A percentile compares a stretch with the other conserved stretches of the same genome.
phyloP scores from a whole-genome alignment of 73 alveolate genomes.

The Paramecium caudatum region DNA sequence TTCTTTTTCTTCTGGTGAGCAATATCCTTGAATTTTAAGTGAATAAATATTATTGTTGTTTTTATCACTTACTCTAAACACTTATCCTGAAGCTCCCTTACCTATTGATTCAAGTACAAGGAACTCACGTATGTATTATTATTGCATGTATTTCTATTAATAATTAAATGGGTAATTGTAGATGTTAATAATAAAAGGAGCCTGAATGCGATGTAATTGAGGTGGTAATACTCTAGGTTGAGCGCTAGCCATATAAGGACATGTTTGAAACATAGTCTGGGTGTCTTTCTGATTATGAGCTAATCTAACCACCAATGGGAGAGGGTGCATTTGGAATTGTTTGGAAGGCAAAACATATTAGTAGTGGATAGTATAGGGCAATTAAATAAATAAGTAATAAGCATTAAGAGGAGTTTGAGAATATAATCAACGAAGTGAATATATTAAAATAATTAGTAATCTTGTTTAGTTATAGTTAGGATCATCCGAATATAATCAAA shows the following conservation, averaged over 20 bases:
- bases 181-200: neutral
- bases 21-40: too few species aligned
- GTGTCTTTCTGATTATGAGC: neutral
- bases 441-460: slow-evolving; percentile 84
- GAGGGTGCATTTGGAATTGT: slow-evolving; percentile 90
- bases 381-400: slow-evolving; percentile 91
- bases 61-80: neutral
- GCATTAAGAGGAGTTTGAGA: slow-evolving; percentile 53
- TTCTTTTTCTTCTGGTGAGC: too few species aligned
- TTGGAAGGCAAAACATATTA: slow-evolving; percentile 88
- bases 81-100: neutral
- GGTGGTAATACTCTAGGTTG: neutral
- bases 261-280: neutral
- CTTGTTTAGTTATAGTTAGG: slow-evolving; percentile 76
- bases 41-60: neutral
- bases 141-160: slow-evolving; percentile 1
- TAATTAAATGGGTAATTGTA: slow-evolving; percentile 20
- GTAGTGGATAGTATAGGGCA: slow-evolving; percentile 82
- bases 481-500: slow-evolving; percentile 94
- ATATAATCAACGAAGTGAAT: slow-evolving; percentile 82
- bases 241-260: neutral
- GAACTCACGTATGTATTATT: neutral
- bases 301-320: slow-evolving; percentile 26
- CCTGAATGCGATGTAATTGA: neutral
- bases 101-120: neutral